Conservation (phyloP, 495 filamentous ascomycete genomes). For the Friedmanniomyces simplex region DNA sequence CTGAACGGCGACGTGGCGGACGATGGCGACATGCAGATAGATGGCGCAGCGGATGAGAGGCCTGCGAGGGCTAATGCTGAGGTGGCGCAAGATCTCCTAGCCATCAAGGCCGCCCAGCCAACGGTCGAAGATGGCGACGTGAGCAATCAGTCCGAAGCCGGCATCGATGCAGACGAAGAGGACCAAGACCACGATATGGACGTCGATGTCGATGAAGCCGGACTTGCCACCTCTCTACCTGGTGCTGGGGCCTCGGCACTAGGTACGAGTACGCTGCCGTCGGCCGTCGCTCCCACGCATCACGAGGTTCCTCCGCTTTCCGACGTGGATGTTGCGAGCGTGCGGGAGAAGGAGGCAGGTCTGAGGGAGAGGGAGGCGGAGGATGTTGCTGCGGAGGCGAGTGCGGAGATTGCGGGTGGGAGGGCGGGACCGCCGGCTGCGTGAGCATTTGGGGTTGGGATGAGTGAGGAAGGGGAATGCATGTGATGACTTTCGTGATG, state of each 20-base stretch:
- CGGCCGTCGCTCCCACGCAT: slow-evolving; percentile 19
- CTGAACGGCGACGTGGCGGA: slow-evolving; percentile 43
- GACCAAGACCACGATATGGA: background rate
- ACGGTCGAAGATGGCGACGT: background rate
- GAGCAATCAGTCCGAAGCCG: slow-evolving; percentile 5
- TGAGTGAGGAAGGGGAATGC: background rate
- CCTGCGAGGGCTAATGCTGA: background rate
- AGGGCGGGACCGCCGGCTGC: background rate
- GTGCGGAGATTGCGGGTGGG: slow-evolving; percentile 22
- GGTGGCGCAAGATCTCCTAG: background rate
- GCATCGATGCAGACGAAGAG: slow-evolving; percentile 38
- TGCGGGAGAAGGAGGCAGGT: slow-evolving; percentile 33
- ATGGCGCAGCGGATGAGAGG: background rate
- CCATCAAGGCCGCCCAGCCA: slow-evolving; percentile 1
- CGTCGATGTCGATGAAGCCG: background rate
- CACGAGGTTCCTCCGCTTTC: slow-evolving; percentile 9
- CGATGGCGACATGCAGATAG: slow-evolving; percentile 30
- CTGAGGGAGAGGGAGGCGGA: slow-evolving; percentile 22
- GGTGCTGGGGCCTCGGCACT: background rate
- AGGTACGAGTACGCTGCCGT: background rate
- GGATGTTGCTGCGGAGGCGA: slow-evolving; percentile 28
- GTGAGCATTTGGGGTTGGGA: background rate
- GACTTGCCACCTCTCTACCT: background rate
- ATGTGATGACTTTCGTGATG: background rate
- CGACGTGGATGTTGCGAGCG: slow-evolving; percentile 30